phyloP scores from a whole-genome alignment of 345 rosid species.

The Citrus maxima region DNA sequence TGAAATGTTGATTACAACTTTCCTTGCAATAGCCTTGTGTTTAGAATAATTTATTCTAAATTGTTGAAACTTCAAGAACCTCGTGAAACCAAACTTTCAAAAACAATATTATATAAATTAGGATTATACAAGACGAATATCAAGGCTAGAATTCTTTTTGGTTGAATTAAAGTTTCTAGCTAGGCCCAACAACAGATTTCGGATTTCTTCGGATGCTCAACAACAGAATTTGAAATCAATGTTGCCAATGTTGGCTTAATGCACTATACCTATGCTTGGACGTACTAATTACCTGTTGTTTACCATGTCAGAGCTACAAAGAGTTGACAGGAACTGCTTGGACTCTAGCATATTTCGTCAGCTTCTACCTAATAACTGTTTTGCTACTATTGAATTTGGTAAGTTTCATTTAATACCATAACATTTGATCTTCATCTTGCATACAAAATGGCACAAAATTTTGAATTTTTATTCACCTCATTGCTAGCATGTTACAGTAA shows the following conservation, averaged over 20 bases:
- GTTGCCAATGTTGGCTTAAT: neutral
- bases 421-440: neutral
- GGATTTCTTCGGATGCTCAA: neutral
- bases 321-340: slow-evolving; percentile 81
- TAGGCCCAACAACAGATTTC: neutral
- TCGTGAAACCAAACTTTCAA: neutral
- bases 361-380: slow-evolving; percentile 82
- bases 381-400: slow-evolving; percentile 90
- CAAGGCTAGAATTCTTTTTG: neutral
- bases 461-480: neutral
- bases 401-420: slow-evolving; percentile 22
- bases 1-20: neutral
- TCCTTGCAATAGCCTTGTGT: neutral
- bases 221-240: neutral
- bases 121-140: neutral
- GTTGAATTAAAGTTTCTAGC: neutral
- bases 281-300: slow-evolving; percentile 12
- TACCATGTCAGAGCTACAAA: slow-evolving; percentile 67
- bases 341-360: slow-evolving; percentile 76
- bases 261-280: slow-evolving; percentile 6
- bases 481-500: neutral
- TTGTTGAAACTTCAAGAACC: neutral
- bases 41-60: neutral
- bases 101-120: neutral
- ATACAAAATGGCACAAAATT: neutral